Evolutionary conservation across 805 yeast genomes (phyloP), one percentile per base, ranked within the genome.

Genomic region (Diddensiella transvaalensis): DNA sequence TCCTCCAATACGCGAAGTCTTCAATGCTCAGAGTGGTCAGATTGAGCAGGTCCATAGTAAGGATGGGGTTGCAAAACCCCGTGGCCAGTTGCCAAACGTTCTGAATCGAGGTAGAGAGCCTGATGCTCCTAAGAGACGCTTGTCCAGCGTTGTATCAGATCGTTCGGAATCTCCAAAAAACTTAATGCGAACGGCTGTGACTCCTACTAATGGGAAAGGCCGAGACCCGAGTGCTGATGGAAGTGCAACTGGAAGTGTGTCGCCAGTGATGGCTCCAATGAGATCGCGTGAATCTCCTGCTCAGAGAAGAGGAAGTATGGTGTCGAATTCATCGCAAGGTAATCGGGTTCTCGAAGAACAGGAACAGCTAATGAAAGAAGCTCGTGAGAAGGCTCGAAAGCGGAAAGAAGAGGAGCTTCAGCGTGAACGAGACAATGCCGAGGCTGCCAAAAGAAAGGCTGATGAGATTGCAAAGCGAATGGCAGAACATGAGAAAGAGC

Each of bases 341-440:
- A 35, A 35, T 15, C 15, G 38, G 8, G 21, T 35, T 6, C 15
- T 48, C 15, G 56, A 57, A 26, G 59, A 59, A 46, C 73, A 69
- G 54, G 59, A 64, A 42, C 61, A 59, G 39, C 49, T 52, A 21
- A 69, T 69, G 74, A 50, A 54, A 21, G 52, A 51, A 21, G 59
- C 66, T 3, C 51, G 63, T 6, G 70, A 64, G 42, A 58, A 56
- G 36, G 70, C 69, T 2, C 52, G 62, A n/a, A 60, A 54, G 46
- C 58, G 69, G 11, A 65, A 65, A 46, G 69, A 65, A 40, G 67
- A 64, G 40, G 69, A 65, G 43, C 55, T 47, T 48, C 50, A 52
- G 11, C 44, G 42, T 22, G 69, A 65, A 45, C 51, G 55, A 23
- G 67, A 61, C 33, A 52, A 61, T 21, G 55, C 53, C 23, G 63